Evolutionary conservation across 148 eudicot species (phyloP), one percentile per base, ranked within the genome.

Genomic region (Suaeda aralocaspica): DNA sequence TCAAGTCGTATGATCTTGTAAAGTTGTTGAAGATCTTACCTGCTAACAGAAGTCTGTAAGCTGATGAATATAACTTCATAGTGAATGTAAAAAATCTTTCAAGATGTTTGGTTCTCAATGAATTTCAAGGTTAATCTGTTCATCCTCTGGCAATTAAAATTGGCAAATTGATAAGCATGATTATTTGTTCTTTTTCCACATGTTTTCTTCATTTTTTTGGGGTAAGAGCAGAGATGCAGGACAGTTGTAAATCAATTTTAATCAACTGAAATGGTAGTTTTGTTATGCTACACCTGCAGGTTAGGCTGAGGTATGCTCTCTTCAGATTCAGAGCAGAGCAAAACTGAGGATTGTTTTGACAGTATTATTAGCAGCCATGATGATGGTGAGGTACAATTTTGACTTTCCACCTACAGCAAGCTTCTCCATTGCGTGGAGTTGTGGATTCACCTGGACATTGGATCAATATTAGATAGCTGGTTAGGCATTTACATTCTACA

Each of bases 1-100:
- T 94, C 85, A 91, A 91, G 49, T 78, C 99, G 2, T 91, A 83
- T 53, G 97, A 94, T 66, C 89, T 94, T 52, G 81, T 91, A 73
- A 94, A 89, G 84, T 72, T 94, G 73, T 59, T 94, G 86, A 94
- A 94, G 84, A 74, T 87, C 70, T 77, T 89, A 66, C 86, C 93
- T 49, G 82, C 82, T 26, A 80, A 78, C 76, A 83, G 87, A 81
- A 60, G 77, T 66, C 68, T 73, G 31, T 86, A 78, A n/a, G 78
- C 41, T 78, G 50, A 41, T 67, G 64, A 42, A 66, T 25, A 15
- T 24, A 71, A 66, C 31, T 45, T 31, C 48, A n/a, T 26, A 29
- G 14, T 25, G 44, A 48, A 72, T 61, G 18, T 6, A 45, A 58
- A 29, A 59, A 1, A 59, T 59, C 39, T 18, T 53, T 53, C 58